A percentile compares a stretch with the other conserved stretches of the same genome.
Evolutionary conservation across 2,329 filamentous ascomycete species (phyloP).

Genomic region (Pestalotiopsis sp.): DNA sequence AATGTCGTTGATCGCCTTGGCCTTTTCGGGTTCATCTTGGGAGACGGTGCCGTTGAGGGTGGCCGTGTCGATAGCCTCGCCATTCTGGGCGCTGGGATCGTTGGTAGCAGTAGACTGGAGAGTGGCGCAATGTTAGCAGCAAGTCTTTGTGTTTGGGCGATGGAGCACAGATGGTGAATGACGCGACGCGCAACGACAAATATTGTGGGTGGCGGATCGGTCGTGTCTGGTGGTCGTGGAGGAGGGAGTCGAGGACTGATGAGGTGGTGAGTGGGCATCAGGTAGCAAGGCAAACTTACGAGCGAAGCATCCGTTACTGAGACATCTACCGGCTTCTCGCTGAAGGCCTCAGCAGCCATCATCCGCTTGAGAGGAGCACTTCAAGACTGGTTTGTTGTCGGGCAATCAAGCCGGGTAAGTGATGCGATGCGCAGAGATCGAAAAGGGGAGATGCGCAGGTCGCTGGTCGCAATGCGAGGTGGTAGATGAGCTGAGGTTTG

Average conservation of each 20-base stretch:
- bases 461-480: neutral
- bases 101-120: conserved; percentile 33
- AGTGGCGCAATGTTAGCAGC: conserved; percentile 16
- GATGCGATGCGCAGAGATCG: neutral
- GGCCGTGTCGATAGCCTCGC: conserved; percentile 42
- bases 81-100: conserved; percentile 49
- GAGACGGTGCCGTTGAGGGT: conserved; percentile 51
- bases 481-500: conserved; percentile 6
- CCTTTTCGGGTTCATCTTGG: conserved; percentile 53
- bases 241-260: conserved; percentile 3
- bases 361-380: conserved; percentile 25
- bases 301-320: conserved; percentile 32
- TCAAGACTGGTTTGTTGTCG: conserved; percentile 3
- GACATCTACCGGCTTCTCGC: conserved; percentile 33
- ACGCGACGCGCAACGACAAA: neutral
- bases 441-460: neutral
- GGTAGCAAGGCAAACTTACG: conserved; percentile 27
- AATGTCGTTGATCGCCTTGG: conserved; percentile 58
- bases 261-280: neutral
- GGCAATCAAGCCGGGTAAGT: conserved; percentile 12
- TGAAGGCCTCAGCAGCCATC: conserved; percentile 38
- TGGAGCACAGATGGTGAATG: neutral
- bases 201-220: neutral
- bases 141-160: neutral
- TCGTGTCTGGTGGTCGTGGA: neutral